Evolutionary conservation across 208 protist genomes (phyloP).

Genomic region (Spongospora subterranea): DNA sequence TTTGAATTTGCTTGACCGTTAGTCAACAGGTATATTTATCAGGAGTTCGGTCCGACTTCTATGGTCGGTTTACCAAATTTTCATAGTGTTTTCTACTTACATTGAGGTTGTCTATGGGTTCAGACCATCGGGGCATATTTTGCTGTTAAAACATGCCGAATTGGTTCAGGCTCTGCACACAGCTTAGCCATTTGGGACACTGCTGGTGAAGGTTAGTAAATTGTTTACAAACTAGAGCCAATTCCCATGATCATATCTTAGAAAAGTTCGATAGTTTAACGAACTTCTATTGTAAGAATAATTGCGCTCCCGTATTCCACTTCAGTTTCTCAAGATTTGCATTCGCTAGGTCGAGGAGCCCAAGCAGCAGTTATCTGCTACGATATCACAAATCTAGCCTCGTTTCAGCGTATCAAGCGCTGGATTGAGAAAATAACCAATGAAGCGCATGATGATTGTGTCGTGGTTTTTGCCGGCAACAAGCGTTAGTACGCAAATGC

Average conservation of each 20-base stretch:
- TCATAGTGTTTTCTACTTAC: too few species aligned
- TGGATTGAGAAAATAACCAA: conserved; percentile 48
- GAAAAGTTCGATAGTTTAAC: conserved; percentile 56
- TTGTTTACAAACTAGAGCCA: background rate
- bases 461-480: conserved; percentile 50
- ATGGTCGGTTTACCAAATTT: too few species aligned
- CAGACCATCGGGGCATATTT: conserved; percentile 55
- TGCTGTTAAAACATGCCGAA: conserved; percentile 22
- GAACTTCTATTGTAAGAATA: conserved; percentile 27
- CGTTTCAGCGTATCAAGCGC: conserved; percentile 52
- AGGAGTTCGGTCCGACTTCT: conserved; percentile 35
- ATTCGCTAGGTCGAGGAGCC: conserved; percentile 10
- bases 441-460: conserved; percentile 43
- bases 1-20: background rate
- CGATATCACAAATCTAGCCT: conserved; percentile 43
- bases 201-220: conserved; percentile 27
- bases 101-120: background rate
- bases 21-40: conserved; percentile 51
- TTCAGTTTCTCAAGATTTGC: background rate
- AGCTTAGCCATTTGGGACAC: conserved; percentile 47
- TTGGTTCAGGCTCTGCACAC: conserved; percentile 4
- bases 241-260: background rate
- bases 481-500: too few species aligned
- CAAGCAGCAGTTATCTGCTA: conserved; percentile 38
- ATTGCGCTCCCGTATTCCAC: background rate